Base-by-base conservation (phyloP, 2,329 filamentous ascomycete genomes). In the Metarhizium humberi region DNA sequence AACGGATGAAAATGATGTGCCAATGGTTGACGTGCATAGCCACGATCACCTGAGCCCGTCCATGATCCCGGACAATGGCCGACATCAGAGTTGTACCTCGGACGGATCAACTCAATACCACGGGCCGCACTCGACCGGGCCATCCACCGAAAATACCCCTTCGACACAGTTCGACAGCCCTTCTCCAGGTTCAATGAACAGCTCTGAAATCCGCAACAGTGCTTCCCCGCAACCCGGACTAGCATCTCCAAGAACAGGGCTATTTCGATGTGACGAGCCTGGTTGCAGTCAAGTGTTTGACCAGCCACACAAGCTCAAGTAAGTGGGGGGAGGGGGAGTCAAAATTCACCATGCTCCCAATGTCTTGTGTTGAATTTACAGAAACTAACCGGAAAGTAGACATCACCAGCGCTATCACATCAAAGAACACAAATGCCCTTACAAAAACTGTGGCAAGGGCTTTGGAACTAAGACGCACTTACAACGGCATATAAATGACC, bases 381-480 rank as follows among this genome's bases (percentile, higher is more conserved):
- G 25, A 38, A 7, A 47, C 56, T 61, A 29, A 59, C 34, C 40
- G 13, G 32, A 6, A 10, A 32, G n/a, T 32, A 80, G 78, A 59
- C 81, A 84, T 56, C 81, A 84, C 62, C 80, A 79, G 59, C 75
- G 81, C 18, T 84, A 84, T 58, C 81, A 84, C 60, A 78, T 79
- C 54, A 78, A 80, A 58, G 78, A 79, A 49, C 81, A 84, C 63
- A 79, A 82, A 53, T 80, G 80, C 55, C 73, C 73, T 3, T 80
- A 81, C 55, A 64, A 71, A 0, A 71, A 70, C 25, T 84, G 81
- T 60, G 75, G 73, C 53, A 81, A 78, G 63, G 74, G 75, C 25
- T 84, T 84, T 56, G 81, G 81, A 53, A 84, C 81, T 20, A 82
- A 82, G 64, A 84, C 81, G 4, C 81, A 84, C 63, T 70, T 84